These are phyloP conservation scores for Talaromyces trachyspermus DNA, from an alignment of 495 filamentous ascomycete species.

Conservation along the genomic window DNA sequence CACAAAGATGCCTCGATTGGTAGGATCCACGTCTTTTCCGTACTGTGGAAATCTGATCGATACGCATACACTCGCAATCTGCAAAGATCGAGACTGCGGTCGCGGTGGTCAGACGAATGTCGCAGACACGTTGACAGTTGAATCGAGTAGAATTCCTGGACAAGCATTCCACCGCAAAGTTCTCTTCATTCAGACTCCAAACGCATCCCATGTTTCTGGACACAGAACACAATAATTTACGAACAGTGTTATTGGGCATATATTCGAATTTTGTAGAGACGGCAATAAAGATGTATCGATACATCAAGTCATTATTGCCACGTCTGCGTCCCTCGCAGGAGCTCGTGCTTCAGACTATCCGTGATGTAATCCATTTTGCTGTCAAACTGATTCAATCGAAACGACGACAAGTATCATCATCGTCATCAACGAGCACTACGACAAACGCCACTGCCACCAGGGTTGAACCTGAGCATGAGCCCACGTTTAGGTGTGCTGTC, in stretches of 20 bases:
- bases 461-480: no score
- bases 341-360: conserved; percentile 60
- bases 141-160: conserved; percentile 60
- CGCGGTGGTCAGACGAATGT: conserved; percentile 30
- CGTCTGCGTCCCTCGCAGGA: conserved; percentile 43
- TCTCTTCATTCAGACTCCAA: conserved; percentile 74
- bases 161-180: conserved; percentile 71
- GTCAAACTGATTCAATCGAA: conserved; percentile 57
- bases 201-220: conserved; percentile 87
- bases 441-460: background rate
- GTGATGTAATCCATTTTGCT: conserved; percentile 57
- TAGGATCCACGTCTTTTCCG: conserved; percentile 54
- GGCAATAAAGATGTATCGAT: conserved; percentile 79
- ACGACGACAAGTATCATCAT: conserved; percentile 16
- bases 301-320: conserved; percentile 54
- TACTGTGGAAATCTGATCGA: conserved; percentile 83
- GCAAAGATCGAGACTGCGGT: conserved; percentile 46
- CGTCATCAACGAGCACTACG: conserved; percentile 33
- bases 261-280: conserved; percentile 67
- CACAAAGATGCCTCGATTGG: conserved; percentile 42
- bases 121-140: conserved; percentile 66
- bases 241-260: conserved; percentile 63
- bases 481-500: conserved; percentile 48
- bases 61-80: conserved; percentile 66
- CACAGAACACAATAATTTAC: conserved; percentile 63